phyloP scores from a whole-genome alignment of 2,329 filamentous ascomycete genomes.

The Leptographium flavum region DNA sequence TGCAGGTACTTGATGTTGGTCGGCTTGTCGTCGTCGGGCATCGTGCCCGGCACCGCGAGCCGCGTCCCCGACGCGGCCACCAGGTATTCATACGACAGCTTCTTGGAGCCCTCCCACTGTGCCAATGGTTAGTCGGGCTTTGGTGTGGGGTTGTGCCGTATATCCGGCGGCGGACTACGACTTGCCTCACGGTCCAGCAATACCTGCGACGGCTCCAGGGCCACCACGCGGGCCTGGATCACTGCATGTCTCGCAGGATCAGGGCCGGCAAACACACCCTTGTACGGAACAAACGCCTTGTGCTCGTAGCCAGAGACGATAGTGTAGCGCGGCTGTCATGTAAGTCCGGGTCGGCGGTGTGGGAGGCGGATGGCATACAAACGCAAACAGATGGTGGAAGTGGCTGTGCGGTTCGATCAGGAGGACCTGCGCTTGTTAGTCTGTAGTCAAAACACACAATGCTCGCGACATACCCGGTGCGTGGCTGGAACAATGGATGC shows the following conservation, averaged over 20 bases:
- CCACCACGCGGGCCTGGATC: not conserved
- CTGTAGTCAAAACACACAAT: no score
- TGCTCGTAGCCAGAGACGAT: constrained; percentile 8
- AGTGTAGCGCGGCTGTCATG: constrained; percentile 4
- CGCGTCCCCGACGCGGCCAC: constrained; percentile 25
- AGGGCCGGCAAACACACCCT: not conserved
- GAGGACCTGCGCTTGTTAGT: constrained; percentile 37
- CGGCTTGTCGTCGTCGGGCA: constrained; percentile 27
- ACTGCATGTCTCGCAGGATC: not conserved
- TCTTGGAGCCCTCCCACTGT: not conserved
- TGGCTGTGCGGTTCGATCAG: constrained; percentile 46
- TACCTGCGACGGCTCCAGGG: not conserved
- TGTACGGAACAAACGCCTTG: not conserved
- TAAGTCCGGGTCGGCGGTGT: constrained; percentile 40
- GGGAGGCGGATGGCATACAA: constrained; percentile 28
- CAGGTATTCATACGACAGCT: not conserved
- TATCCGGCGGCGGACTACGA: not conserved
- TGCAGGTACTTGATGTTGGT: constrained; percentile 27
- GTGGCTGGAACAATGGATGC: not conserved
- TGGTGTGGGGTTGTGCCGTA: no score
- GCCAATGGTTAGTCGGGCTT: no score
- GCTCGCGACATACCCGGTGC: constrained; percentile 36
- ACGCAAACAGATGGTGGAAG: constrained; percentile 46
- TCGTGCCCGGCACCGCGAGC: constrained; percentile 28
- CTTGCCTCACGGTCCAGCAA: not conserved